Evolutionary conservation across 2,329 filamentous ascomycete genomes (phyloP).

Genomic region (Calonectria pauciramosa): DNA sequence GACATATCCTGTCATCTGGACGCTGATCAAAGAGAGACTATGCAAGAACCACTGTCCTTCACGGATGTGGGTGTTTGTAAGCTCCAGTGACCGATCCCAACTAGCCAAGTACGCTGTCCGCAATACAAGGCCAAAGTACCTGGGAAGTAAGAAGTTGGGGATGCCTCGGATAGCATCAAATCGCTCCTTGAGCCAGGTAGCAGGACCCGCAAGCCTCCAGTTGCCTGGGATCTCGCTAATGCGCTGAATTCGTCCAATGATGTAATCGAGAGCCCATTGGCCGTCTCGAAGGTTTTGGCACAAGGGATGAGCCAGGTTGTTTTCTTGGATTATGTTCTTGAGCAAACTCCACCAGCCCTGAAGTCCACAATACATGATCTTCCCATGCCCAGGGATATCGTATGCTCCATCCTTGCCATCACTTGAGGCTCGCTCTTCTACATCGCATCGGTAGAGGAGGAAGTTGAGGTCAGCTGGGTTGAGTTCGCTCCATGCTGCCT

Average conservation of each 20-base stretch:
- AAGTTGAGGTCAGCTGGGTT: constrained; percentile 90
- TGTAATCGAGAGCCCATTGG: constrained; percentile 93
- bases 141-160: constrained; percentile 89
- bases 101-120: constrained; percentile 90
- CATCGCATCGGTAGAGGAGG: constrained; percentile 89
- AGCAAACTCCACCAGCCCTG: constrained; percentile 98
- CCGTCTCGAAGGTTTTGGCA: constrained; percentile 94
- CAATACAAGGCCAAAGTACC: constrained; percentile 92
- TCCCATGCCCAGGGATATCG: constrained; percentile 84
- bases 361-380: constrained; percentile 93
- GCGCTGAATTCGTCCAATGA: constrained; percentile 81
- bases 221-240: constrained; percentile 75
- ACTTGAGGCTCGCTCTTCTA: constrained; percentile 86
- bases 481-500: constrained; percentile 81
- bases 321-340: constrained; percentile 85
- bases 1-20: constrained; percentile 90
- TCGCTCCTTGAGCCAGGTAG: constrained; percentile 84
- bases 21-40: constrained; percentile 88
- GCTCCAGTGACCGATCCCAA: constrained; percentile 80
- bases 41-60: constrained; percentile 91
- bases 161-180: constrained; percentile 89
- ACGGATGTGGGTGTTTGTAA: constrained; percentile 83
- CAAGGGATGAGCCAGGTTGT: constrained; percentile 92
- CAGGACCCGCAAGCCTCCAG: constrained; percentile 72
- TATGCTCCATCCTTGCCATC: constrained; percentile 89